Evolutionary conservation across 2,329 filamentous ascomycete genomes (phyloP), one percentile per base, ranked within the genome.

Genomic region (Aureobasidium sp.): DNA sequence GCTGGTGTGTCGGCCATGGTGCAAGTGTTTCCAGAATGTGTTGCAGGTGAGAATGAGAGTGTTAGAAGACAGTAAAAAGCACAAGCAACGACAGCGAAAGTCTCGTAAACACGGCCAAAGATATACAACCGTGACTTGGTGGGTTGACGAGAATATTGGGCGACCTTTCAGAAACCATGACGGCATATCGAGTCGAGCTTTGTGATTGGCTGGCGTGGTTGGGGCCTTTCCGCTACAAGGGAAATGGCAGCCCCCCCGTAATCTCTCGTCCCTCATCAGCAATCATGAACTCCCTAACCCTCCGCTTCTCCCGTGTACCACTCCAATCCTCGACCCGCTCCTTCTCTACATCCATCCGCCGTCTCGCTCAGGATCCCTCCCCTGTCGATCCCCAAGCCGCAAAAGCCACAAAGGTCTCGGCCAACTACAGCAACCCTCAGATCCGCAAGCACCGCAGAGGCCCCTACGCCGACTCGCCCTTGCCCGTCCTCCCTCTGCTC

Each of bases 401-500:
- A 27, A 63, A 60, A 34, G 6, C 41, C 1, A 63, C 48, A 32
- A 63, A 59, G 16, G 25, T 60, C 41, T 36, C 32, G 21, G 25
- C 47, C 36, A 63, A 63, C 42, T 55, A 63, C 61, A 55, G 21
- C 47, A 47, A 13, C 37, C 61, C 63, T 25, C 64, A 62, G 41
- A 50, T 61, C 34, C 64, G 59, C 44, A 66, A 55, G 34, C 61
- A 63, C 32, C 59, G 61, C 44, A 51, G 64, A 58, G 63, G 67
- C 51, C 57, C 57, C 21, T 42, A 47, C 57, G 61, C 62, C 25
- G 54, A 64, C 69, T 48, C 50, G 13, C 66, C 78, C 71, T 76
- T 77, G 68, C 76, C 76, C 59, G 57, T 78, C 73, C 64, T 75
- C 68, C 78, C 78, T 29, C 74, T 81, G 50, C 65, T 79, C 62